Evolutionary conservation across 2,329 filamentous ascomycete genomes (phyloP).

Genomic region (Phialophora chinensis): DNA sequence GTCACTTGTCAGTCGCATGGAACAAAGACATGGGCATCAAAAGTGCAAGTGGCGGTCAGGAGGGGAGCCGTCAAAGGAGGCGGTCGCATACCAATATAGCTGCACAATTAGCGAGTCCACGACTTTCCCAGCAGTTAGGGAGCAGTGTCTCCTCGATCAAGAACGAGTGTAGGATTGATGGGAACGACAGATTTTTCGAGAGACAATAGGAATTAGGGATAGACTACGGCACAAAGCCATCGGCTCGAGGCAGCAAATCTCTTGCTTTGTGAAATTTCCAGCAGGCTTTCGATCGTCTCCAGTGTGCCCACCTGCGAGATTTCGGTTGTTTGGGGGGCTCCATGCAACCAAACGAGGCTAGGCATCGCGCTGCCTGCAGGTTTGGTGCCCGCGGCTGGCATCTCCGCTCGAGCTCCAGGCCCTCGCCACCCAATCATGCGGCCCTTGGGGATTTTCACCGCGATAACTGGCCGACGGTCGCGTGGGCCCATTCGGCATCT

Average conservation of each 20-base stretch:
- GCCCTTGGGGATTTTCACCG: neutral
- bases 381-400: neutral
- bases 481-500: conserved; percentile 31
- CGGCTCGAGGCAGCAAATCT: neutral
- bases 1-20: conserved; percentile 23
- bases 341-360: neutral
- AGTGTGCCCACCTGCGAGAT: conserved; percentile 9
- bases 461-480: neutral
- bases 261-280: neutral
- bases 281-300: conserved; percentile 5
- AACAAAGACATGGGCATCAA: conserved; percentile 12
- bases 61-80: conserved; percentile 6
- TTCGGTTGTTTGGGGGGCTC: conserved; percentile 4
- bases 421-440: neutral
- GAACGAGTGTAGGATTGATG: neutral
- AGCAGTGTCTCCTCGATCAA: neutral
- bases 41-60: conserved; percentile 29
- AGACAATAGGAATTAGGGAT: neutral
- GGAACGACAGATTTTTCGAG: neutral
- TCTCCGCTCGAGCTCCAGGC: neutral
- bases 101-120: conserved; percentile 2
- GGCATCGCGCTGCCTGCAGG: neutral
- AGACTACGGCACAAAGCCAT: conserved; percentile 2
- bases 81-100: conserved; percentile 25
- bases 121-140: neutral